Percentiles rank a stretch among this genome's conserved stretches.
Conservation (phyloP, 768 basidiomycete species). For the Hygrocybe punicea region DNA sequence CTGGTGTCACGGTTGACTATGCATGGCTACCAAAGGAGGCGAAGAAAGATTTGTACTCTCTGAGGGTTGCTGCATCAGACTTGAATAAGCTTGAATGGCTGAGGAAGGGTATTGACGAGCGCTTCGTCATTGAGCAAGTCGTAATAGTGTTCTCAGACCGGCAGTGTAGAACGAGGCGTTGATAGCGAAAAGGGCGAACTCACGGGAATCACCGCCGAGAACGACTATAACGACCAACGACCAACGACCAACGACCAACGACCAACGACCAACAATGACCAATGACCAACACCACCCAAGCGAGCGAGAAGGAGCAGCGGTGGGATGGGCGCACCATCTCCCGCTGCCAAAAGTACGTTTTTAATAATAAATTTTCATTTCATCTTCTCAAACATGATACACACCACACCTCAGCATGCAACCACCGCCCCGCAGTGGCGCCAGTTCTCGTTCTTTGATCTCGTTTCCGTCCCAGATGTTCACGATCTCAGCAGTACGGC, state of each 20-base stretch:
- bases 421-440: slow-evolving; percentile 77
- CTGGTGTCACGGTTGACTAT: slow-evolving; percentile 1
- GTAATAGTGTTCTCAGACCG: neutral
- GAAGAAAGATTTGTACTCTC: slow-evolving; percentile 5
- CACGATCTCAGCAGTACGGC: slow-evolving; percentile 69
- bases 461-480: slow-evolving; percentile 68
- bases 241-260: too few relatives aligned
- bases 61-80: neutral
- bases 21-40: slow-evolving; percentile 1
- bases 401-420: too few relatives aligned
- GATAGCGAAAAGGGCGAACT: neutral
- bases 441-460: slow-evolving; percentile 89
- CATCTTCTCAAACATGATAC: too few relatives aligned
- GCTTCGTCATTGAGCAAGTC: neutral
- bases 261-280: too few relatives aligned
- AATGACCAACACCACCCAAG: too few relatives aligned
- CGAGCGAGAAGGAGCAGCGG: too few relatives aligned
- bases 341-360: too few relatives aligned
- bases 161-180: neutral
- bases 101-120: neutral
- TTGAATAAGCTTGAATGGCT: neutral
- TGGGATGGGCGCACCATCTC: too few relatives aligned
- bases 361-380: too few relatives aligned
- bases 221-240: too few relatives aligned
- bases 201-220: too few relatives aligned